Evolutionary conservation across 441 rosid genomes (phyloP), one percentile per base, ranked within the genome.

Genomic region (Croton setiger): DNA sequence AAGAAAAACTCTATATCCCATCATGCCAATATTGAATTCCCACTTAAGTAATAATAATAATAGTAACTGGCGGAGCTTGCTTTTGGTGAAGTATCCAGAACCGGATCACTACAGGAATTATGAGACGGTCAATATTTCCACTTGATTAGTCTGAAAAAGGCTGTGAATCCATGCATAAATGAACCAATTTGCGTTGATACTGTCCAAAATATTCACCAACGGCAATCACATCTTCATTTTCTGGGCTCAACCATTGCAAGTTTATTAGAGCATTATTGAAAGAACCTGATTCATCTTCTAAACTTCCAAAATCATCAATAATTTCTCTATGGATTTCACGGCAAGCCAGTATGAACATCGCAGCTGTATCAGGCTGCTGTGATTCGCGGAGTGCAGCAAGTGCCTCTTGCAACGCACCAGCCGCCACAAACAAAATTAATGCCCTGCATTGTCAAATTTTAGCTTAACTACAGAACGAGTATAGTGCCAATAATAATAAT

Each of bases 301-400:
- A 69, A 74, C 66, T 71, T 58, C 77, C 75, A 48, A 82, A 33
- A 72, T 78, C 85, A 6, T 74, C 45, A 51, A 82, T 36, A 27
- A 82, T 76, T 60, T 86, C 88, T 36, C 83, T 72, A 68, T 86
- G 91, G 68, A 87, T 83, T 83, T 94, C 98, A 35, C 79, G 79
- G 75, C 97, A 94, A 63, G 96, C 99, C 23, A 90, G 86, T 66
- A 87, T 76, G 75, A 94, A 92, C 99, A 94, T 94, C 73, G 97
- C 96, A 73, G 96, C 97, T 41, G 98, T 86, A 79, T 94, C 93
- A 0, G 98, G 96, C 59, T 85, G 94, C 53, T 88, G 96, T 41
- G 88, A 89, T 73, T 82, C 90, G n/a, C 96, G 91, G 41, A 95
- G 87, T 18, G 94, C 89, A 43, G 89, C 82, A 60, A 94, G 83